A percentile compares a stretch with the other conserved stretches of the same genome.
Evolutionary conservation across 495 filamentous ascomycete species (phyloP).

Genomic region (Aspergillus biplanus): DNA sequence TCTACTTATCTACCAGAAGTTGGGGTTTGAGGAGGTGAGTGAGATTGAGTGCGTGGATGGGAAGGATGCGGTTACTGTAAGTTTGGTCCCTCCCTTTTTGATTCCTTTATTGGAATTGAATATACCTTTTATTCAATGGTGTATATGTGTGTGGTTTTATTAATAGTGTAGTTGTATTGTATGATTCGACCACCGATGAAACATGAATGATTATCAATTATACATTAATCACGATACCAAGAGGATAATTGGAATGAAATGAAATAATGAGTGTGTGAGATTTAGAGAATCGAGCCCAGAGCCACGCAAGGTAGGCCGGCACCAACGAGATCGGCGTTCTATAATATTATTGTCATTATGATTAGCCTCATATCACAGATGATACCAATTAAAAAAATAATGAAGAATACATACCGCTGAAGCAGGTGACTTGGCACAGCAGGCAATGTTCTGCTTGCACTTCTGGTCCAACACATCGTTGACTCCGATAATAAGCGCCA

Average conservation of each 20-base stretch:
- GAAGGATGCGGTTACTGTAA: slow-evolving; percentile 47
- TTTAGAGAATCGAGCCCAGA: slow-evolving; percentile 50
- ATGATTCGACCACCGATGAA: slow-evolving; percentile 34
- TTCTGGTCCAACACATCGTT: slow-evolving; percentile 50
- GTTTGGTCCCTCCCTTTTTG: slow-evolving; percentile 15
- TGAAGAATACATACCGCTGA: slow-evolving; percentile 36
- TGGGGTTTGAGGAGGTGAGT: slow-evolving; percentile 64
- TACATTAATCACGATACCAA: not conserved
- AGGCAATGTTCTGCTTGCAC: slow-evolving; percentile 59
- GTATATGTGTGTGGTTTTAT: not conserved
- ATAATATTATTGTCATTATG: slow-evolving; percentile 11
- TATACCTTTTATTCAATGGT: too few species aligned
- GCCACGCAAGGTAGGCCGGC: slow-evolving; percentile 54
- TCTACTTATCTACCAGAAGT: slow-evolving; percentile 65
- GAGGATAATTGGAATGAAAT: not conserved
- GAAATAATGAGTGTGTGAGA: not conserved
- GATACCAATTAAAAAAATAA: not conserved
- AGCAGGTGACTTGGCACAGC: slow-evolving; percentile 50
- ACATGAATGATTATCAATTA: slow-evolving; percentile 4
- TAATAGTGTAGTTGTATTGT: slow-evolving; percentile 28
- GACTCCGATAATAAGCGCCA: slow-evolving; percentile 37
- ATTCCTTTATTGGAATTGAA: not conserved
- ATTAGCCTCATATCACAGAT: not conserved
- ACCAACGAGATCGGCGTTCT: slow-evolving; percentile 45
- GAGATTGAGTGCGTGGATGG: slow-evolving; percentile 67